Percentiles rank a stretch among this genome's conserved stretches.
Evolutionary conservation across 345 rosid genomes (phyloP).

Genomic region (Syzygium grande): DNA sequence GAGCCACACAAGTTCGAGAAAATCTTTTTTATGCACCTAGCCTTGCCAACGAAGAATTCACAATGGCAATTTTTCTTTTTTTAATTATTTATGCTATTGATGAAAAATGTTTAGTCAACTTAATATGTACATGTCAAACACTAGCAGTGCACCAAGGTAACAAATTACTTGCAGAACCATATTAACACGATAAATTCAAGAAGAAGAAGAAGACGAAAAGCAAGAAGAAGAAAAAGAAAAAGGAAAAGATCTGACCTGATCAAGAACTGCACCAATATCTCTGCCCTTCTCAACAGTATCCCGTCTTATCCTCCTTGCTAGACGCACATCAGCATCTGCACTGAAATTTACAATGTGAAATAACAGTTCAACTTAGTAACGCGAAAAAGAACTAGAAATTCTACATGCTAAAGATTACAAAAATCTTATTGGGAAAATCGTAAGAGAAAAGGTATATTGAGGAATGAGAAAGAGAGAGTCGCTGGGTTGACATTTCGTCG

Average conservation of each 20-base stretch:
- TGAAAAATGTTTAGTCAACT: not conserved
- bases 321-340: constrained; percentile 99
- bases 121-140: not conserved
- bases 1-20: not conserved
- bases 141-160: not conserved
- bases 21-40: not conserved
- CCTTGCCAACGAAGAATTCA: not conserved
- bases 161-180: not conserved
- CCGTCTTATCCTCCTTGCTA: constrained; percentile 95
- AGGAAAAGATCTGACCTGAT: constrained; percentile 52
- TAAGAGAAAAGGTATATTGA: not conserved
- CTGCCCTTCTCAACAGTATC: constrained; percentile 89
- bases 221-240: not conserved
- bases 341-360: constrained; percentile 46
- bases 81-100: not conserved
- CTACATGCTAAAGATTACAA: not conserved
- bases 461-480: not conserved
- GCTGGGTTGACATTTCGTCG: not conserved
- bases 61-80: not conserved
- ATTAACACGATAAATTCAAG: not conserved
- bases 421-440: not conserved
- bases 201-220: not conserved
- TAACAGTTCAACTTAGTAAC: constrained; percentile 13
- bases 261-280: constrained; percentile 87
- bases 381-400: constrained; percentile 6